Evolutionary conservation across 2,329 filamentous ascomycete species (phyloP).

Genomic region (Sordariomycetes sp.): DNA sequence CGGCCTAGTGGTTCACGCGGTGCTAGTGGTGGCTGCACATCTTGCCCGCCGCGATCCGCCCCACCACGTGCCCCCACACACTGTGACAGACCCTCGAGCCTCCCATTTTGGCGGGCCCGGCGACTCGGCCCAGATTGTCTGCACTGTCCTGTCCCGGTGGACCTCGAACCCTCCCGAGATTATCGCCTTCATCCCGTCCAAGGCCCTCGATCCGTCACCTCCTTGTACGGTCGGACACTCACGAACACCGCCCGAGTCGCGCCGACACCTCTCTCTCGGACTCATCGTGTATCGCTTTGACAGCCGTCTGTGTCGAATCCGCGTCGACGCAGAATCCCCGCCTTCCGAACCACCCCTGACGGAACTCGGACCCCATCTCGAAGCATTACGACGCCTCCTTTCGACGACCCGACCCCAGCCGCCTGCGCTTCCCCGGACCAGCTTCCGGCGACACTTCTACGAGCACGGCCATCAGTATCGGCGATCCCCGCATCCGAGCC

Average conservation of each 20-base stretch:
- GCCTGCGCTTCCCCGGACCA: not conserved
- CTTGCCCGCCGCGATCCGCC: no score
- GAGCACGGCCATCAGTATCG: not conserved
- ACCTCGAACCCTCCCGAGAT: no score
- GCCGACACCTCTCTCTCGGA: not conserved
- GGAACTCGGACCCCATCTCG: not conserved
- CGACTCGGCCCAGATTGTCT: no score
- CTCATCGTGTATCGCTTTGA: not conserved
- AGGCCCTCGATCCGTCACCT: no score
- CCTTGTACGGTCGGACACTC: no score
- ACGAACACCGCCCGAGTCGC: not conserved
- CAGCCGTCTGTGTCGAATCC: not conserved
- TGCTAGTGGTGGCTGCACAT: no score
- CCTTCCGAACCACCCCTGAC: not conserved
- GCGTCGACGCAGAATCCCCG: not conserved
- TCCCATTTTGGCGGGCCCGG: no score
- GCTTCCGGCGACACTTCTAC: not conserved
- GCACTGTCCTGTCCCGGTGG: no score
- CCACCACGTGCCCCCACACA: no score
- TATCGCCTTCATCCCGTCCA: no score
- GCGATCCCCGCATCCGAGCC: not conserved
- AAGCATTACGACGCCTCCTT: not conserved
- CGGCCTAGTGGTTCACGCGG: no score
- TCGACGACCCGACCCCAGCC: not conserved
- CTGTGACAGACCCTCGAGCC: no score